Conservation (phyloP, 129 eudicot genomes). For the Sambucus nigra region DNA sequence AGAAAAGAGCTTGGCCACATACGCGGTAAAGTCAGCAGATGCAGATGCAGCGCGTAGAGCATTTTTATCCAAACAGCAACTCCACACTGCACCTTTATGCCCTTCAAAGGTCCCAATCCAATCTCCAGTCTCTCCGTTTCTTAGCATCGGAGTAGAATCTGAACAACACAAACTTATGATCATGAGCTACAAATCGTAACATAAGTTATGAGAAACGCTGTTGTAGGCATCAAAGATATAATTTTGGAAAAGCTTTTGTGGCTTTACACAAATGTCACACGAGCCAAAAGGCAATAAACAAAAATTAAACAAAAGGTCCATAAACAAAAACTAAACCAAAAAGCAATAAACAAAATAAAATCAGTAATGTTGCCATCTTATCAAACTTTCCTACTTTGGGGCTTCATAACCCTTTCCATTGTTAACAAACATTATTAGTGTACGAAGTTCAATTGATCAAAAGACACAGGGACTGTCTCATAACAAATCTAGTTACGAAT, state of each 20-base stretch:
- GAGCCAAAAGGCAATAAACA: too few relatives aligned
- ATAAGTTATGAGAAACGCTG: too few relatives aligned
- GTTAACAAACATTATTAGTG: too few relatives aligned
- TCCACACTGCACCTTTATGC: slow-evolving; percentile 92
- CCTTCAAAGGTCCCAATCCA: slow-evolving; percentile 91
- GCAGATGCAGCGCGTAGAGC: slow-evolving; percentile 85
- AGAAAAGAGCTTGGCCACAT: slow-evolving; percentile 17
- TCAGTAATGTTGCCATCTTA: too few relatives aligned
- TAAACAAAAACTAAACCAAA: too few relatives aligned
- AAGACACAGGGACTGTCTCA: background rate
- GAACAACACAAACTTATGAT: slow-evolving; percentile 1
- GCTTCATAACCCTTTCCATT: background rate
- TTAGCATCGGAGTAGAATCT: slow-evolving; percentile 83
- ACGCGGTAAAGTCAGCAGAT: slow-evolving; percentile 89
- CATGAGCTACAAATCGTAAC: background rate
- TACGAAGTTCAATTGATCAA: background rate
- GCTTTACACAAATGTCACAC: too few relatives aligned
- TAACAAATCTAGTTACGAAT: too few relatives aligned
- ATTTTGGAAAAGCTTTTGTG: too few relatives aligned
- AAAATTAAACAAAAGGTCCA: too few relatives aligned
- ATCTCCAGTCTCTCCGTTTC: slow-evolving; percentile 89
- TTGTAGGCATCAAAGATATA: too few relatives aligned
- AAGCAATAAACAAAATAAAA: too few relatives aligned
- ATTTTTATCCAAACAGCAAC: slow-evolving; percentile 63
- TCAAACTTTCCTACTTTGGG: background rate